Conservation (phyloP, 345 rosid genomes). For the Raphanus raphanistrum region DNA sequence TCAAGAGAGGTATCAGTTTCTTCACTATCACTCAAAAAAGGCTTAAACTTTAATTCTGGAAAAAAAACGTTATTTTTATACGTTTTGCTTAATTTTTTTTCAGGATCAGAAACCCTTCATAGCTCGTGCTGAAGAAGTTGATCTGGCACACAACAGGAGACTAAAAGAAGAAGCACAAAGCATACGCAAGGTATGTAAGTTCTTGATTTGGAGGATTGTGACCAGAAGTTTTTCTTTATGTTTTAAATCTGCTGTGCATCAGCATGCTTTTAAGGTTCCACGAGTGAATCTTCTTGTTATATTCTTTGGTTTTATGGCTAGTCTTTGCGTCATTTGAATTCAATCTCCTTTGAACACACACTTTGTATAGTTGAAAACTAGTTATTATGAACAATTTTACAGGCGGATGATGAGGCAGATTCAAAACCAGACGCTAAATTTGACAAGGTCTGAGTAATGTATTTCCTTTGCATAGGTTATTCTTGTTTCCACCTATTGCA, state of each 20-base stretch:
- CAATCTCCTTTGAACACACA: too few species aligned
- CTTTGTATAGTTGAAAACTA: background rate
- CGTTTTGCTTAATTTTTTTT: background rate
- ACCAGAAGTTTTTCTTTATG: background rate
- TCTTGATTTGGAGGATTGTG: background rate
- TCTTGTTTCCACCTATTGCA: background rate
- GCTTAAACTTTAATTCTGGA: background rate
- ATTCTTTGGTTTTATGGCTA: too few species aligned
- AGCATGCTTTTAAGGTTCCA: background rate
- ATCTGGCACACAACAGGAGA: constrained; percentile 21
- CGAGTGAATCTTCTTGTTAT: too few species aligned
- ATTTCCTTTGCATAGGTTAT: background rate
- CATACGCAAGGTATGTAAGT: constrained; percentile 18
- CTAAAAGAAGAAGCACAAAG: constrained; percentile 28
- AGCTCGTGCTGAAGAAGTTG: constrained; percentile 43
- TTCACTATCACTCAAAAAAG: background rate
- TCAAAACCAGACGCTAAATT: constrained; percentile 36
- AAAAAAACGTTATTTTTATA: background rate
- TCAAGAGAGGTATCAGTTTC: constrained; percentile 49
- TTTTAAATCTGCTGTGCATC: background rate
- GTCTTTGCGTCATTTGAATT: too few species aligned
- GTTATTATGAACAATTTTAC: constrained; percentile 5
- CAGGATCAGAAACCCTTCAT: constrained; percentile 63
- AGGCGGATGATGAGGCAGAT: constrained; percentile 49
- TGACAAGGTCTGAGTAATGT: constrained; percentile 34